Evolutionary conservation across 2,329 filamentous ascomycete species (phyloP), one percentile per base, ranked within the genome.

Genomic region (Colletotrichum lupini): DNA sequence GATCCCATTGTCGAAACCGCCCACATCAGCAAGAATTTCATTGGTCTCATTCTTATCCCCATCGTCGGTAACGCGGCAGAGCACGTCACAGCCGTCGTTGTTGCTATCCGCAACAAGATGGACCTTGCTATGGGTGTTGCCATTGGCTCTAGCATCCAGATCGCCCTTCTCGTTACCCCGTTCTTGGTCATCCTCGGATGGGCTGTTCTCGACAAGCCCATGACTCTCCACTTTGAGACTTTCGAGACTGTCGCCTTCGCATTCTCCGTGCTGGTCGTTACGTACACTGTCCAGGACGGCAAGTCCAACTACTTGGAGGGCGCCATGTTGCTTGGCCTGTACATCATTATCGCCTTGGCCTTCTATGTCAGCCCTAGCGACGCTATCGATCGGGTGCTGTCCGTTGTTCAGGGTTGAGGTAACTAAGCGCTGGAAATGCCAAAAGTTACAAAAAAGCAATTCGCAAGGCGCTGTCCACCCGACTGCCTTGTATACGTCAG

Each of bases 251-350:
- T 95, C 53, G 90, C 92, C 1, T 95, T 95, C 81, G 93, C 93
- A 69, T 87, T 95, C 66, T 93, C 92, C 11, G 92, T 94, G 2
- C 83, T 95, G 55, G 92, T 95, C 37, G 93, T 95, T 42, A 94
- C 90, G 69, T 95, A 91, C 82, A 93, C 89, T 3, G 92, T 95
- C 56, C 92, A 94, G 79, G 94, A 96, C 79, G 94, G 94, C 78
- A 94, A 93, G 82, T 94, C 92, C 16, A 97, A 96, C 82, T 96
- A 96, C 77, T 89, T 96, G 26, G 94, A 96, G 81, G 94, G 94
- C 57, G 92, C 92, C 60, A 93, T 96, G 90, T 80, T 87, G 63
- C 81, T 87, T 70, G 85, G 84, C 26, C 83, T 91, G 19, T 91
- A 91, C 78, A 77, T 87, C 60, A 91, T 91, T 76, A 91, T 91